Base-by-base conservation (phyloP, 2,329 filamentous ascomycete species). In the Penicillium sp. region DNA sequence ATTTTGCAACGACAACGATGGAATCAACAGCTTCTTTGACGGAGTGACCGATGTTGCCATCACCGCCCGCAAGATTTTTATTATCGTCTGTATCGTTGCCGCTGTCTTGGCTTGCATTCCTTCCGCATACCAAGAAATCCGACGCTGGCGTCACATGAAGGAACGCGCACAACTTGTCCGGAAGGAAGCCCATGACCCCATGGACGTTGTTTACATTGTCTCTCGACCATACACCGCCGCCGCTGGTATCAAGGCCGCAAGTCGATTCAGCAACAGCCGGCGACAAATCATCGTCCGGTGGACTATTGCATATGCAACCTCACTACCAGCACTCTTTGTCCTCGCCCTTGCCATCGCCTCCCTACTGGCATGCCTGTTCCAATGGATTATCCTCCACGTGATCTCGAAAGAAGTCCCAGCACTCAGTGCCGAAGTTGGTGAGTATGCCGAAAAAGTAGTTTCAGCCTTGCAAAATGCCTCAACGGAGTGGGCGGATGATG, bases 171-270 rank as follows among this genome's bases (percentile, higher is more conserved):
- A 81, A 54, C 79, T 92, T 31, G 82, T 96, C 64, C 79, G 82
- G 46, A 79, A 83, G 63, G 80, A 88, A 54, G 83, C 85, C 29
- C 87, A 87, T 70, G 92, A 98, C 68, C 84, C 89, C 1, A 87
- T 96, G 82, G 93, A 98, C 71, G 87, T 93, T 35, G 85, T 96
- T 43, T 96, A 97, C 76, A 89, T 97, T 64, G 87, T 89, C 31
- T 93, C 91, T 33, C 86, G 91, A 22, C 92, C 93, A 1, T 86
- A 88, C 65, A 90, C 91, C 1, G 85, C 91, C 1, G 82, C 82
- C 2, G 78, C 83, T 27, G 93, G 93, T 42, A 83, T 96, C 71
- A 88, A 84, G 75, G 65, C 90, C 21, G 85, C 90, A 7, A 83
- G 82, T 51, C 82, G 79, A 56, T 87, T 93, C 75, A 73, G 71